phyloP scores from a whole-genome alignment of 257 asterid genomes.

The Eustoma russellianum region DNA sequence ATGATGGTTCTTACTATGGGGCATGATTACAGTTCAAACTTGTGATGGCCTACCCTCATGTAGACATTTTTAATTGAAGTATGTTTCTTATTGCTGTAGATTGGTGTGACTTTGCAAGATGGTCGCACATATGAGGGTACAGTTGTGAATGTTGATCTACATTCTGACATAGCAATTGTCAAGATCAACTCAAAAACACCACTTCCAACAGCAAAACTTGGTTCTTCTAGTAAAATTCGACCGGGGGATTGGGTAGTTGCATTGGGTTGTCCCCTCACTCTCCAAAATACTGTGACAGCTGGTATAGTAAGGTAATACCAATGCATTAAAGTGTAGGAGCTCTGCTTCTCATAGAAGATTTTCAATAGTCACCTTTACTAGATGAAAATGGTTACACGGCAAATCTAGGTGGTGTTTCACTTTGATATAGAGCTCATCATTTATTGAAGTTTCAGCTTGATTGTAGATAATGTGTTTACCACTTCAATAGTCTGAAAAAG shows the following conservation, averaged over 20 bases:
- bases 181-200: conserved; percentile 72
- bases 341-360: conserved; percentile 5
- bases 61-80: too few species aligned
- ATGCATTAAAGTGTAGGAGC: background rate
- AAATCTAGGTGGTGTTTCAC: too few species aligned
- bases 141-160: conserved; percentile 73
- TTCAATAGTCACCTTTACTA: too few species aligned
- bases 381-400: too few species aligned
- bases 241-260: conserved; percentile 99
- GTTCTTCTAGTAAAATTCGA: conserved; percentile 66
- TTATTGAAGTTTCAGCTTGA: too few species aligned
- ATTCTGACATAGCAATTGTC: conserved; percentile 66
- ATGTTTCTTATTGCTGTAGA: conserved; percentile 24
- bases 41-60: too few species aligned
- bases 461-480: too few species aligned
- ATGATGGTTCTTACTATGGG: too few species aligned
- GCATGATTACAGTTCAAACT: too few species aligned
- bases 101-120: conserved; percentile 91
- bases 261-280: conserved; percentile 85
- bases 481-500: background rate
- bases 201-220: conserved; percentile 72
- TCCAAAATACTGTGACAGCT: conserved; percentile 84
- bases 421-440: too few species aligned
- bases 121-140: conserved; percentile 88
- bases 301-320: conserved; percentile 72